Base-by-base conservation (phyloP, 1,139 yeast species). In the Chernovozyma aurita region DNA sequence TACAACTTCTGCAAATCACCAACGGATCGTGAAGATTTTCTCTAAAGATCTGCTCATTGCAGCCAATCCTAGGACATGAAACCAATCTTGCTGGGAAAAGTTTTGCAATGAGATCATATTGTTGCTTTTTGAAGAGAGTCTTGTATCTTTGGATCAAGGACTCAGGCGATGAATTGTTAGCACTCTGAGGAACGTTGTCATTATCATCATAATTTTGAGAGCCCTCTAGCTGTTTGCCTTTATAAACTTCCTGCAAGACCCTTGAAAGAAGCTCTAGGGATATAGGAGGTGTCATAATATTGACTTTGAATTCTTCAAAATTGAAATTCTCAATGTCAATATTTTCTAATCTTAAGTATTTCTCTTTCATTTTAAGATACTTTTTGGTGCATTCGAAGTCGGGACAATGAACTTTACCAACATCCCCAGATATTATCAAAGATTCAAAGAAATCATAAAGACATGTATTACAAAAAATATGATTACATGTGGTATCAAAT, bases 331-430 rank as follows among this genome's bases (percentile, higher is more conserved):
- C 52, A 37, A 47, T 30, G 29, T 47, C 30, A 36, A 41, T 47
- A 20, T 46, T 35, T 20, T 49, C 60, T 44, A 45, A 52, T 16
- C 51, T 45, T 31, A 63, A 45, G 32, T 53, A 53, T 25, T 49
- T 47, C 3, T 50, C 52, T 18, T 53, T 46, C 8, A 36, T 36
- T 12, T 43, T 33, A 26, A 53, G 47, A 37, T 50, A 39, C 25
- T 42, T 28, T 39, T 60, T 62, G 2, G 73, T 60, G 44, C 78
- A 75, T 25, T 63, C 65, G 44, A 66, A 73, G 33, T 76, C 69
- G 0, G 87, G 86, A 48, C 88, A 81, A 44, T 77, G 78, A 0
- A 81, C 65, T 36, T 63, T 73, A 13, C 66, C 66, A 3, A 78
- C 65, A 25, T 73, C 75, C 1, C 85, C 86, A 15, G 68, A 59